These are phyloP conservation scores for Cercospora zeina DNA, from an alignment of 2,329 filamentous ascomycete genomes.

Conservation along the genomic window DNA sequence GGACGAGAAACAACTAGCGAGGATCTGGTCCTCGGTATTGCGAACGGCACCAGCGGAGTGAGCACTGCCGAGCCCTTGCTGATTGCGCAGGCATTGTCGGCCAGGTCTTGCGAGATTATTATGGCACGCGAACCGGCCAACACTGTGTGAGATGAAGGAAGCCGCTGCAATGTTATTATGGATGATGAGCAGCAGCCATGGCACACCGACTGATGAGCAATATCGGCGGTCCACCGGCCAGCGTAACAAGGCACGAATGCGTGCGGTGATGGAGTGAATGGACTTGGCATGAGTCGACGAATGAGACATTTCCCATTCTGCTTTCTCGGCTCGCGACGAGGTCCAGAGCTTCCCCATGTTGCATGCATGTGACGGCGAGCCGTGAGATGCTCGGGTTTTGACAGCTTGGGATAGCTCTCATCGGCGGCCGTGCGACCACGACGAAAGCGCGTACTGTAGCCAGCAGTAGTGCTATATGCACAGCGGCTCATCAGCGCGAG, in stretches of 20 bases:
- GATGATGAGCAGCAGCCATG: background rate
- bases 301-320: background rate
- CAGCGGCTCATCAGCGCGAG: background rate
- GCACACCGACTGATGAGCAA: background rate
- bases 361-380: background rate
- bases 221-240: background rate
- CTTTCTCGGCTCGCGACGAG: background rate
- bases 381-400: background rate
- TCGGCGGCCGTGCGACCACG: no score
- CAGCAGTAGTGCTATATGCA: background rate
- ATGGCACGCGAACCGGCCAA: background rate
- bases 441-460: background rate
- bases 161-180: background rate
- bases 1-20: background rate
- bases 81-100: background rate
- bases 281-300: background rate
- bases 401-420: background rate
- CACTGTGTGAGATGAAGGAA: background rate
- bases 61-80: constrained; percentile 8
- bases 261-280: background rate
- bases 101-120: background rate
- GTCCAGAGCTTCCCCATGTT: background rate
- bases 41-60: constrained; percentile 21
- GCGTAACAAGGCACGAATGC: background rate
- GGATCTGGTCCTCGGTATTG: constrained; percentile 19